Conservation (phyloP, 768 basidiomycete genomes). For the Hericium alpestre region DNA sequence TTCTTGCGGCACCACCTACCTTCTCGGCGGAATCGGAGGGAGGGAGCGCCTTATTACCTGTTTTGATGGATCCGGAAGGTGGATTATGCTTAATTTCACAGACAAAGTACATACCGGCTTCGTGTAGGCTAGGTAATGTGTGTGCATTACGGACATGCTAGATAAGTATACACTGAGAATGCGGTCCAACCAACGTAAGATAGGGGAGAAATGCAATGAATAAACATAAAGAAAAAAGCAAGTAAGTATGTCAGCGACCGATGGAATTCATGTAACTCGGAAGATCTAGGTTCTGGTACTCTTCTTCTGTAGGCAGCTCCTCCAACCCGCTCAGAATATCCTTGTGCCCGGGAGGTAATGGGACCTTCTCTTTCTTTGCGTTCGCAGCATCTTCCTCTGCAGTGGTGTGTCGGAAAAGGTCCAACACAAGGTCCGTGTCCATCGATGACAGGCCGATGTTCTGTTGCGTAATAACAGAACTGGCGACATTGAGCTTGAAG, state of each 20-base stretch:
- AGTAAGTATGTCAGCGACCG: conserved; percentile 29
- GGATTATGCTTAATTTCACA: not conserved
- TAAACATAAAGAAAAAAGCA: conserved; percentile 18
- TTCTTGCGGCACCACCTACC: conserved; percentile 13
- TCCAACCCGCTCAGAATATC: conserved; percentile 83
- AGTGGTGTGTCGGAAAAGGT: conserved; percentile 78
- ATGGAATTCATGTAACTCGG: conserved; percentile 85
- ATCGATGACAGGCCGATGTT: conserved; percentile 89
- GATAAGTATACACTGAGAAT: conserved; percentile 10
- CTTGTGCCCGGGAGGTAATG: conserved; percentile 60
- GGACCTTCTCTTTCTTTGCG: conserved; percentile 39
- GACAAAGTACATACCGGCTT: not conserved
- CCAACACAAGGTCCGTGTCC: conserved; percentile 95
- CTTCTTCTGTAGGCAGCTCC: conserved; percentile 85
- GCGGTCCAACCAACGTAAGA: conserved; percentile 7
- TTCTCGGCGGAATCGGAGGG: conserved; percentile 7
- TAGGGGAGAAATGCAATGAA: conserved; percentile 9
- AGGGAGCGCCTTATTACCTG: conserved; percentile 8
- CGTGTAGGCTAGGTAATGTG: not conserved
- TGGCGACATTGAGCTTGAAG: conserved; percentile 97
- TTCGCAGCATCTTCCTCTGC: conserved; percentile 61
- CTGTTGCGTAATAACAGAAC: conserved; percentile 94
- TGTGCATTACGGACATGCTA: conserved; percentile 7
- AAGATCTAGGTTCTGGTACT: conserved; percentile 82
- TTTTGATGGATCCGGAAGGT: not conserved